Conservation (phyloP, 139 green algal species). For the Picochlorum sp. region DNA sequence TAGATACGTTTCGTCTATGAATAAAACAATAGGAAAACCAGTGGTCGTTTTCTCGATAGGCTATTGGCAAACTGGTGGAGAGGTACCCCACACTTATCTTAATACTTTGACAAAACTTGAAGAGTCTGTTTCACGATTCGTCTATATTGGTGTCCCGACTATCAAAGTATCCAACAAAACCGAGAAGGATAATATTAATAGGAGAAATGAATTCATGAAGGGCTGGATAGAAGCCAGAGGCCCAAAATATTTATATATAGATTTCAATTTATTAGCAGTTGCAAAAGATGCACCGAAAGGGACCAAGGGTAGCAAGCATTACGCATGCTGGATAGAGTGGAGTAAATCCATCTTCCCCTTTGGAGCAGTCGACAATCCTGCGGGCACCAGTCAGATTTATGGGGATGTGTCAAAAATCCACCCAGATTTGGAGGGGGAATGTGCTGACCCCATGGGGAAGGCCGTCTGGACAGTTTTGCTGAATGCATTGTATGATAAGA, state of each 20-base stretch:
- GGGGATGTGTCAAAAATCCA: background rate
- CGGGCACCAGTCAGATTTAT: background rate
- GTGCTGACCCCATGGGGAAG: constrained; percentile 7
- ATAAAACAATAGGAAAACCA: background rate
- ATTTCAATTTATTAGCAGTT: background rate
- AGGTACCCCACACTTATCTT: background rate
- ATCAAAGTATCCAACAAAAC: background rate
- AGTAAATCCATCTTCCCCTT: background rate
- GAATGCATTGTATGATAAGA: background rate
- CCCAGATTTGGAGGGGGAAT: constrained; percentile 2
- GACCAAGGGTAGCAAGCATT: constrained; percentile 1
- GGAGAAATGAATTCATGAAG: constrained; percentile 1
- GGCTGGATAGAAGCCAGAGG: constrained; percentile 1
- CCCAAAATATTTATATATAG: background rate
- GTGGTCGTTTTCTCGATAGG: background rate
- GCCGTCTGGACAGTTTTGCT: constrained; percentile 3
- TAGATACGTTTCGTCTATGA: background rate
- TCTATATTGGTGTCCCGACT: constrained; percentile 2
- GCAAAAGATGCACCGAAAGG: background rate
- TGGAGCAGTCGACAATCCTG: background rate
- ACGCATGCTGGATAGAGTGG: constrained; percentile 4
- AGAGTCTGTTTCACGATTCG: background rate
- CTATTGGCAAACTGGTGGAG: constrained; percentile 1
- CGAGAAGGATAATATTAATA: background rate
- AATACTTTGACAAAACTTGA: background rate